Evolutionary conservation across 2,329 filamentous ascomycete species (phyloP), one percentile per base, ranked within the genome.

Genomic region (Neofusicoccum cordaticola): DNA sequence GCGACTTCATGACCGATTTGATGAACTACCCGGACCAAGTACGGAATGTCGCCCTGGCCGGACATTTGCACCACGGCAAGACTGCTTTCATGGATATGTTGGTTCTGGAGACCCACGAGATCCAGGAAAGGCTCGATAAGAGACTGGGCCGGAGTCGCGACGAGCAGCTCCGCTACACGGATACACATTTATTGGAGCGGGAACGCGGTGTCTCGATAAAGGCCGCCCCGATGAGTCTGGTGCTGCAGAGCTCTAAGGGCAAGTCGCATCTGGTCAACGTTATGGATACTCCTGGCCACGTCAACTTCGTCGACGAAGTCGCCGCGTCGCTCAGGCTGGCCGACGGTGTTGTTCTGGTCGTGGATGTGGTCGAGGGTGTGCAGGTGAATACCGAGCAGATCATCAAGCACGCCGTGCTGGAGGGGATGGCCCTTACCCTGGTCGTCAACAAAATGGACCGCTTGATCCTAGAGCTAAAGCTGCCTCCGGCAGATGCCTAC

Each of bases 1-100:
- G 94, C 71, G 88, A 89, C 65, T 98, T 98, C 78, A 93, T 98
- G 91, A 89, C 91, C 39, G 94, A 98, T 79, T 81, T 98, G 71
- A 94, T 98, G 88, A 97, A 92, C 80, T 97, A 92, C 70, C 95
- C 95, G 15, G 91, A 96, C 13, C 93, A 98, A 79, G 93, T 92
- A 74, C 88, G 95, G 69, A 99, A 99, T 75, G 85, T 99, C 69
- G 94, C 93, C 1, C 82, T 99, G 58, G 93, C 91, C 4, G 95
- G 95, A 61, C 94, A 99, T 77, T 78, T 99, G 64, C 95, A 99
- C 75, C 95, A 99, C 78, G 95, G 95, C 70, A 99, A 99, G 83
- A 99, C 95, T 11, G 92, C 94, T 0, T 92, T 99, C 69, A 93
- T 98, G 90, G 95, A 99, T 77, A 98, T 97, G 92, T 82, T 99